Evolutionary conservation across 2,329 filamentous ascomycete genomes (phyloP), one percentile per base, ranked within the genome.

Genomic region (Cladosporium halotolerans): DNA sequence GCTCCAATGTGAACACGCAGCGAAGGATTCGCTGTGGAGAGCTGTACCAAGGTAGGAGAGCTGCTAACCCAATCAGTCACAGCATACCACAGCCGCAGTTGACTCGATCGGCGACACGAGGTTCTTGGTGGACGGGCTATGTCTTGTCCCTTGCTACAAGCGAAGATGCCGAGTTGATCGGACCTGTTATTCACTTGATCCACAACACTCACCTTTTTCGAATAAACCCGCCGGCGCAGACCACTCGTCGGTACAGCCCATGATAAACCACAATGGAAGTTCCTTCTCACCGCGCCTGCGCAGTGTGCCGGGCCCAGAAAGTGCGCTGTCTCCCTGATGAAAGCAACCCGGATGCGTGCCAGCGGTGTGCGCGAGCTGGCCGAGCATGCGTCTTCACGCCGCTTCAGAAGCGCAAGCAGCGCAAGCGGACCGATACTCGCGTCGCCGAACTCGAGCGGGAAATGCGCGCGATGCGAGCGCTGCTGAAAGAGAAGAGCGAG

Each of bases 401-500:
- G 4, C 63, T 72, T 14, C 65, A 67, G 60, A 72, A 68, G 63
- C 67, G 72, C 16, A 74, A 73, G 59, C 68, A 72, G 54, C 68
- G 73, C 46, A 74, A 74, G 60, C 68, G 73, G 56, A 73, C 73
- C 7, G 73, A 75, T 47, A 73, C 70, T 36, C 59, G 73, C 23
- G 72, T 75, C 3, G 70, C 72, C 36, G 72, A 75, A 56, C 60
- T 75, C 45, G 73, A 75, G 62, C 68, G 69, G 57, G 72, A 74
- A 57, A 72, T 75, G 57, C 63, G 70, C 49, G 66, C 68, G 1
- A 68, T 75, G 64, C 66, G 71, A 31, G 67, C 68, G 16, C 63
- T 63, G 47, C 60, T 75, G 34, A 66, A 68, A 65, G 58, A 69
- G 40, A 60, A 55, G 47, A 46, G 55, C 7, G 55, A 60, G 33